Percentiles rank a stretch among this genome's conserved stretches.
Conservation (phyloP, 2,329 filamentous ascomycete species). For the Aspergillus sclerotialis region DNA sequence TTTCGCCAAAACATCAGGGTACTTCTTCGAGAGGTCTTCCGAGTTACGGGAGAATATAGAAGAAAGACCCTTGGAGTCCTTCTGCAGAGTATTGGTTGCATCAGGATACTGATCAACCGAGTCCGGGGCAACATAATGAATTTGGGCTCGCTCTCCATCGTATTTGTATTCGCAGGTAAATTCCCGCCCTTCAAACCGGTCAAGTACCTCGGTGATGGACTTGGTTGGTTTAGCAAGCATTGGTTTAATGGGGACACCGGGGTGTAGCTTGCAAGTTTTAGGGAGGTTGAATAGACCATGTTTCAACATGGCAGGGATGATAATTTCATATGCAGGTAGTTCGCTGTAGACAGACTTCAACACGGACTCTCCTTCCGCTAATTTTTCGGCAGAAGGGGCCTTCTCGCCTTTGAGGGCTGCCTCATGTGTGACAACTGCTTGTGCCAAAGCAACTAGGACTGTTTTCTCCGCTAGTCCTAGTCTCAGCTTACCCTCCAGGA, state of each 20-base stretch:
- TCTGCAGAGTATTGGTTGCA: slow-evolving; percentile 55
- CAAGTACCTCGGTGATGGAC: slow-evolving; percentile 92
- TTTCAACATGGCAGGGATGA: slow-evolving; percentile 81
- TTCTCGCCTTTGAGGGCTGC: slow-evolving; percentile 60
- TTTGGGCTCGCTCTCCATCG: slow-evolving; percentile 95
- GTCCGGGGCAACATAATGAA: slow-evolving; percentile 88
- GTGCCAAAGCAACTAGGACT: slow-evolving; percentile 80
- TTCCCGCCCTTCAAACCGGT: slow-evolving; percentile 88
- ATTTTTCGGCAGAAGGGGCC: slow-evolving; percentile 63
- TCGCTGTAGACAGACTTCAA: slow-evolving; percentile 93
- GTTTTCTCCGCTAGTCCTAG: slow-evolving; percentile 89
- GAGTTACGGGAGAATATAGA: slow-evolving; percentile 97
- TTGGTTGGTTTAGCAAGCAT: slow-evolving; percentile 99
- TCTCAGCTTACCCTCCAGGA: slow-evolving; percentile 87
- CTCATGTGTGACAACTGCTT: slow-evolving; percentile 82
- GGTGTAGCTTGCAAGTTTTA: slow-evolving; percentile 82
- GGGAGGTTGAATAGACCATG: slow-evolving; percentile 77
- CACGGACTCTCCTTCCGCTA: slow-evolving; percentile 75
- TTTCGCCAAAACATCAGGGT: slow-evolving; percentile 88
- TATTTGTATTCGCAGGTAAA: slow-evolving; percentile 99
- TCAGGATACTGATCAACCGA: slow-evolving; percentile 62
- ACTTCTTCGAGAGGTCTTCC: slow-evolving; percentile 94
- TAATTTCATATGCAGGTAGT: slow-evolving; percentile 88
- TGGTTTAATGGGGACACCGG: slow-evolving; percentile 90
- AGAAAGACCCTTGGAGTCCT: slow-evolving; percentile 63